Evolutionary conservation across 352 stramenopile genomes (phyloP), one percentile per base, ranked within the genome.

Genomic region (Peronosclerospora sorghi): DNA sequence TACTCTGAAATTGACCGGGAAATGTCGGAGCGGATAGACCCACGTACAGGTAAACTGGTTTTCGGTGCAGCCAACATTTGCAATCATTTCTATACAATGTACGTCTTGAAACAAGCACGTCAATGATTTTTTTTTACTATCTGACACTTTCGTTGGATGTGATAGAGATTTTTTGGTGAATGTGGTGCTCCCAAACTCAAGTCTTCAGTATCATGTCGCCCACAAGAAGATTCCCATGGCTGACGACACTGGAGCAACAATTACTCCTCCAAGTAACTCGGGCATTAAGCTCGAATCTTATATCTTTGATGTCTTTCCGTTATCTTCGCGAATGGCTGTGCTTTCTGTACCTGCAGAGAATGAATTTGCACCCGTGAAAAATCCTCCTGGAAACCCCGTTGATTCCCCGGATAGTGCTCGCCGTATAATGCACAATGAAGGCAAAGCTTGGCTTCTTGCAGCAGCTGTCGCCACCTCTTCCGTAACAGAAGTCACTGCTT

Each of bases 221-320:
- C 54, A 91, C 21, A 99, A 99, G 59, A 98, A 98, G 61, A 98
- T 99, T 41, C 85, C 89, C 3, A 86, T 88, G 35, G 91, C 82
- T 4, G 76, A 97, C 46, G 68, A 73, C n/a, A 47, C 57, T 12
- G 84, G 85, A 19, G 49, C 59, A 24, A 97, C 80, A 7, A 71
- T 89, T 18, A 89, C 70, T 24, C 89, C 90, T 1, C 45, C 48
- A 2, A 54, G 51, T 3, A 94, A 94, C 48, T 97, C 97, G 38
- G 96, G 94, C 13, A 88, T 98, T 59, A 99, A 99, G 61, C 61
- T 99, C 21, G 96, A 99, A 58, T 80, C 82, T 5, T 98, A 98
- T 62, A 98, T 99, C 48, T 99, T 99, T 62, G 96, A 99, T 62
- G 90, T 97, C 4, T 98, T 99, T 53, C 85, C 88, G 18, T 67